Conservation (phyloP, 1,284 basidiomycete species). For the Cryptococcus jaspeensis region DNA sequence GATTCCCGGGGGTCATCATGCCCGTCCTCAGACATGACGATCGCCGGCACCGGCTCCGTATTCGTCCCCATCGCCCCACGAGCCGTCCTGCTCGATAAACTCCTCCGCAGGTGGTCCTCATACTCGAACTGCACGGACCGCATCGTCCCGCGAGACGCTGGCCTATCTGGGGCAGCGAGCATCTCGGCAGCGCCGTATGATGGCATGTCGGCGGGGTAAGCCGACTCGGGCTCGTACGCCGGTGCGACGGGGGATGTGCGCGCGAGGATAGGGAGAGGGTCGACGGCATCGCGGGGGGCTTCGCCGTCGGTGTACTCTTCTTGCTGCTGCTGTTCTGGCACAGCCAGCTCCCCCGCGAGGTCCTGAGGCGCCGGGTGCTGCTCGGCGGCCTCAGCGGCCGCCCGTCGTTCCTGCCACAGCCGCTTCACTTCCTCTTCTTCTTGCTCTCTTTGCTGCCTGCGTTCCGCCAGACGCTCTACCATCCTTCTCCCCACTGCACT, state of each 20-base stretch:
- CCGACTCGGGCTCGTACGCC: too few relatives aligned
- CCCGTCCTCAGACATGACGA: neutral
- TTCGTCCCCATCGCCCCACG: slow-evolving; percentile 23
- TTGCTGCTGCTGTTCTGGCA: slow-evolving; percentile 1
- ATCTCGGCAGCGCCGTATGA: neutral
- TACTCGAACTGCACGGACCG: slow-evolving; percentile 45
- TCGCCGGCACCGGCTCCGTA: slow-evolving; percentile 14
- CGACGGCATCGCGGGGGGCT: too few relatives aligned
- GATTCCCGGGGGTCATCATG: too few relatives aligned
- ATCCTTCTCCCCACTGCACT: slow-evolving; percentile 51
- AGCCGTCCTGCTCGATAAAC: slow-evolving; percentile 42
- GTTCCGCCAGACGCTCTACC: slow-evolving; percentile 46
- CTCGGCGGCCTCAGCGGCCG: slow-evolving; percentile 4
- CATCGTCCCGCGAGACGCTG: slow-evolving; percentile 37
- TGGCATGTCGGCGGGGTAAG: too few relatives aligned
- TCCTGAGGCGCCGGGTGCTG: neutral
- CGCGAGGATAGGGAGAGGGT: too few relatives aligned
- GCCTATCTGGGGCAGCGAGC: slow-evolving; percentile 28
- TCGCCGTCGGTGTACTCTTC: neutral
- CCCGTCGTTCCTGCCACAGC: slow-evolving; percentile 42
- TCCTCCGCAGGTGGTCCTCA: slow-evolving; percentile 41
- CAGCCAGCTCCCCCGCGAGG: neutral
- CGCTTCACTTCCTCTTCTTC: slow-evolving; percentile 40
- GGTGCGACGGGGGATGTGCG: too few relatives aligned
- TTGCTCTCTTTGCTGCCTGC: slow-evolving; percentile 38